Evolutionary conservation across 495 filamentous ascomycete genomes (phyloP), one percentile per base, ranked within the genome.

Genomic region (Pseudevernia furfuracea): DNA sequence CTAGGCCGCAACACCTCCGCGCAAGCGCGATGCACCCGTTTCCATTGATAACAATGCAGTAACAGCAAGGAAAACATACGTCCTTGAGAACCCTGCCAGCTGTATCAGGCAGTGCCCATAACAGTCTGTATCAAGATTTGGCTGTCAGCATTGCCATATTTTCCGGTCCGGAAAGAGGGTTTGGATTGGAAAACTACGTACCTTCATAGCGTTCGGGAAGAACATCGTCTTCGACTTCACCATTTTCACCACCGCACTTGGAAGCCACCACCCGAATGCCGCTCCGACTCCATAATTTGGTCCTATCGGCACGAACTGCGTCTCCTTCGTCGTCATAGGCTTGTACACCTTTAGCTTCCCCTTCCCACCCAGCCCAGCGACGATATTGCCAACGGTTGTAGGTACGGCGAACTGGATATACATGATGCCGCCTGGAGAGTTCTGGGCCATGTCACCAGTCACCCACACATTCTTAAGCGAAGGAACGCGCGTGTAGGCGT

Each of bases 401-500:
- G 61, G 60, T n/a, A 62, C 55, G 19, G 57, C 39, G 46, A 57
- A 56, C 1, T 58, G 44, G 55, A 71, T 64, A 21, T 69, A 66
- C 11, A 71, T 49, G 10, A 66, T 36, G 43, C 65, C 68, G 17
- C 67, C 67, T 30, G 61, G 67, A 2, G 67, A 67, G 36, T 65
- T 66, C 19, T 61, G 61, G 19, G 67, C 74, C 43, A 83, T 65
- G 64, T 85, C 82, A 52, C 84, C 84, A 7, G 74, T 71, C 1
- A 80, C 81, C 77, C 82, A 86, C 39, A 84, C 77, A 44, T 78
- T 72, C 4, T 63, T 55, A 17, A 65, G 32, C 9, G 52, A 59
- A 12, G 71, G 65, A 34, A 69, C 64, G 21, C 69, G 75, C 43
- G 70, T 75, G 62, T 80, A 72, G 67, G 73, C 76, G 56, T 81